A percentile compares a stretch with the other conserved stretches of the same genome.
Conservation (phyloP, 768 basidiomycete genomes). For the Russula foetens region DNA sequence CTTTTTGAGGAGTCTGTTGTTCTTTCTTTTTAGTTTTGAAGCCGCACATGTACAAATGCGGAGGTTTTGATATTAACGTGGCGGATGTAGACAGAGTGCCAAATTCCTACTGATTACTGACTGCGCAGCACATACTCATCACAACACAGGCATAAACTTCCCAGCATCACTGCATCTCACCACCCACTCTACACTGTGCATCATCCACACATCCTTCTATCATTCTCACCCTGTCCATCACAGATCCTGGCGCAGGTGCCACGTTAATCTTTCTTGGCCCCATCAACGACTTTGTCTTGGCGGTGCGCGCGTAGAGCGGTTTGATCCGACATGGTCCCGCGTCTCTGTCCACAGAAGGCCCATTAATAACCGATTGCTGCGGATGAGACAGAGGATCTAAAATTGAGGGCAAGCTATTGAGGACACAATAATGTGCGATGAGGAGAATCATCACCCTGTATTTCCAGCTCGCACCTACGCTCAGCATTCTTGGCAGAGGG, state of each 20-base stretch:
- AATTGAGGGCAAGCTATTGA: background rate
- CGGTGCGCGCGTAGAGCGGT: background rate
- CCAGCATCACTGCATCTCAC: background rate
- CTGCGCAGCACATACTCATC: too few relatives aligned
- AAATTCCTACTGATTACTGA: too few relatives aligned
- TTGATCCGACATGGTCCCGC: background rate
- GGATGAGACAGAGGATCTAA: background rate
- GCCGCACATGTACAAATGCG: too few relatives aligned
- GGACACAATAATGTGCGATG: background rate
- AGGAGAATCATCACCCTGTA: background rate
- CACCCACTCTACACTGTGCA: too few relatives aligned
- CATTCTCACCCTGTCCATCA: conserved; percentile 14
- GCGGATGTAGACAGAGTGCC: too few relatives aligned
- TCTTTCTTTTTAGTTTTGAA: too few relatives aligned
- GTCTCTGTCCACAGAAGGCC: background rate
- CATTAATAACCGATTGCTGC: background rate
- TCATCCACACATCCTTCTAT: conserved; percentile 4
- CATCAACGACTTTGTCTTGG: background rate
- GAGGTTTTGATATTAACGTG: too few relatives aligned
- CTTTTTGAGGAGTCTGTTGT: too few relatives aligned
- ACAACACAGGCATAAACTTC: too few relatives aligned
- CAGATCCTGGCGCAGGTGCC: conserved; percentile 3
- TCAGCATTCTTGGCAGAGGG: background rate
- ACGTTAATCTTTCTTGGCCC: conserved; percentile 1
- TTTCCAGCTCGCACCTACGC: background rate